Percentiles rank a stretch among this genome's conserved stretches.
phyloP scores from a whole-genome alignment of 495 filamentous ascomycete genomes.

The Tuber calosporum region DNA sequence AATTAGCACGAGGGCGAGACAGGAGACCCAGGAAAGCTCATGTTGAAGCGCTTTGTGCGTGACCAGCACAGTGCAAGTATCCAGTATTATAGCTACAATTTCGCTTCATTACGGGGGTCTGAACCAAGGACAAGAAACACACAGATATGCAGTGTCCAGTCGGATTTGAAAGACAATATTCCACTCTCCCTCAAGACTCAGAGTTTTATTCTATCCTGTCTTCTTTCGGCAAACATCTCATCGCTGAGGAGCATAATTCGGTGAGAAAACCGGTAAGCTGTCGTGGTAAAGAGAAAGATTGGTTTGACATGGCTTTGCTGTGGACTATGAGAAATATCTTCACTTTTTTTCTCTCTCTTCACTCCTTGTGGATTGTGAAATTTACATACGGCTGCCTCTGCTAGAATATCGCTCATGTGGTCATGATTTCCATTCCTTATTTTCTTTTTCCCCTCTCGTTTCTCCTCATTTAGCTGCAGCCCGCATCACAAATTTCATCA shows the following conservation, averaged over 20 bases:
- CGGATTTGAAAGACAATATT: constrained; percentile 3
- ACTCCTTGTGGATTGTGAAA: background rate
- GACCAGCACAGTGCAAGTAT: background rate
- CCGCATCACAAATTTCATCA: constrained; percentile 27
- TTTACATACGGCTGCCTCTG: background rate
- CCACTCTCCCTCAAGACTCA: background rate
- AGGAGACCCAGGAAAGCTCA: background rate
- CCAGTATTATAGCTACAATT: background rate
- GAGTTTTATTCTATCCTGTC: background rate
- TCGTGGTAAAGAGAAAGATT: background rate
- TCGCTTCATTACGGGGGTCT: background rate
- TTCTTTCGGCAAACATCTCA: background rate
- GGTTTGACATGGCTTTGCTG: constrained; percentile 1
- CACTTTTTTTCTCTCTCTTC: background rate
- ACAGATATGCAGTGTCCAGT: background rate
- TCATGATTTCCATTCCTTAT: constrained; percentile 17
- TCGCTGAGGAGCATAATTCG: background rate
- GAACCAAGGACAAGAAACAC: background rate
- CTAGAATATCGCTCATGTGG: constrained; percentile 21
- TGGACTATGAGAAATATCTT: background rate
- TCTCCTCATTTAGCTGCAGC: constrained; percentile 23
- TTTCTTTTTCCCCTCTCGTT: constrained; percentile 21
- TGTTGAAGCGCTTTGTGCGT: background rate
- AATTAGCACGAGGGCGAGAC: background rate
- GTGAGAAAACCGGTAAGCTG: background rate